Evolutionary conservation across 2,329 filamentous ascomycete species (phyloP), one percentile per base, ranked within the genome.

Genomic region (Hysterium pulicare): DNA sequence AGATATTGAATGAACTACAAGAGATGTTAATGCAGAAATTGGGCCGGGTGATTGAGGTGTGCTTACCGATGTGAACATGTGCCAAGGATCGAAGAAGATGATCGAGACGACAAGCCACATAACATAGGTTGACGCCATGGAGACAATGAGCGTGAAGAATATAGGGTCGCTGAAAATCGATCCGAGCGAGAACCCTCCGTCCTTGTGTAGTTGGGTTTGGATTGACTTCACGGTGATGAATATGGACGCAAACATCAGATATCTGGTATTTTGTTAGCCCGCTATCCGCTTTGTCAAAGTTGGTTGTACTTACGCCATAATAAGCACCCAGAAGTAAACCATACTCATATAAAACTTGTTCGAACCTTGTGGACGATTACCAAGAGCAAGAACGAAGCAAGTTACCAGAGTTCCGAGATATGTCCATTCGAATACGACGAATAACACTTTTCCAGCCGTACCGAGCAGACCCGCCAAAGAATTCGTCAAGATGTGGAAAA

Each of bases 41-140:
- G 30, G 13, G 16, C 4, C 33, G 22, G 20, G 19, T 23, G 9
- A 20, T 13, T 13, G 17, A 7, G 26, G 17, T 26, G 28, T 22
- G 66, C 70, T 62, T 64, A 75, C 72, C 39, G 72, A 82, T n/a
- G 93, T 97, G 67, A 95, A 78, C 90, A 98, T 97, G 72, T 98
- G 93, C 91, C 93, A 98, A 3, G 93, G 93, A 66, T 98, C 93
- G 68, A 97, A 83, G 83, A 97, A 97, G 54, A 98, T 75, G 52
- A 98, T 76, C 7, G 90, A 95, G 0, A 89, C 86, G 38, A 98
- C 71, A 46, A 97, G 79, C 86, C 90, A 98, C 59, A 98, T 83
- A 48, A 94, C 78, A 64, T 93, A 98, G 0, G 93, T 98, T 9
- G 90, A 93, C 58, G 87, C 79, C 58, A 97, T 80, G 1, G 90